Evolutionary conservation across 2,329 filamentous ascomycete genomes (phyloP).

Genomic region (Aspergillus oerlinghausenensis): DNA sequence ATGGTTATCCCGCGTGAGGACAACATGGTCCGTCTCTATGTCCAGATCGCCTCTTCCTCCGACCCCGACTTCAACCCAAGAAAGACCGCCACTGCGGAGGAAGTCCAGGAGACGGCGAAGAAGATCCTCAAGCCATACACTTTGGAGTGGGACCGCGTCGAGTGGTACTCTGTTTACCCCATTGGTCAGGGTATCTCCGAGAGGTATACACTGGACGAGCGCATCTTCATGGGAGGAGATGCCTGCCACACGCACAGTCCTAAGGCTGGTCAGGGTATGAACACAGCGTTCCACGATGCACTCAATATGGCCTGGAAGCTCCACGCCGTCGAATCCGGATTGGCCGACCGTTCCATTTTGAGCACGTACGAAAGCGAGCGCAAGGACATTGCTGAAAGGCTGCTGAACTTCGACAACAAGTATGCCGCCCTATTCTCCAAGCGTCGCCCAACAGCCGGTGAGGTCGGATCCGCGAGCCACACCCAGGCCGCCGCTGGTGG

Average conservation of each 20-base stretch:
- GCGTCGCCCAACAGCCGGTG: slow-evolving; percentile 65
- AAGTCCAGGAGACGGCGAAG: slow-evolving; percentile 56
- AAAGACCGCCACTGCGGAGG: slow-evolving; percentile 55
- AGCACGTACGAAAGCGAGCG: slow-evolving; percentile 84
- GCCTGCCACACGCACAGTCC: slow-evolving; percentile 61
- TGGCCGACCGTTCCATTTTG: slow-evolving; percentile 69
- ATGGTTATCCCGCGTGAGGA: slow-evolving; percentile 56
- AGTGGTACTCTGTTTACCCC: slow-evolving; percentile 64
- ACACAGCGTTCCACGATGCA: slow-evolving; percentile 59
- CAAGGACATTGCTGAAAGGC: slow-evolving; percentile 75
- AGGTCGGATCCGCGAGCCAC: slow-evolving; percentile 63
- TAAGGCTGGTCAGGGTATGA: slow-evolving; percentile 63
- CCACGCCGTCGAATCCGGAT: slow-evolving; percentile 79
- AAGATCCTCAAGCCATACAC: slow-evolving; percentile 57
- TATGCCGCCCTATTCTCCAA: slow-evolving; percentile 89
- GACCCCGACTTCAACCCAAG: slow-evolving; percentile 59
- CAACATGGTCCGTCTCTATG: slow-evolving; percentile 48
- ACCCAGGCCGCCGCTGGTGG: slow-evolving; percentile 21
- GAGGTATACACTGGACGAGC: slow-evolving; percentile 59
- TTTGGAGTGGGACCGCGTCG: slow-evolving; percentile 60
- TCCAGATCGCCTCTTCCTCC: slow-evolving; percentile 59
- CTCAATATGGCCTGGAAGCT: slow-evolving; percentile 96
- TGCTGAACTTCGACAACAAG: slow-evolving; percentile 80
- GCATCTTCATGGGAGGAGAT: slow-evolving; percentile 63
- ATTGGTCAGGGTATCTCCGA: slow-evolving; percentile 64